These are phyloP conservation scores for Scutellaria barbata DNA, from an alignment of 257 asterid species.

Conservation along the genomic window DNA sequence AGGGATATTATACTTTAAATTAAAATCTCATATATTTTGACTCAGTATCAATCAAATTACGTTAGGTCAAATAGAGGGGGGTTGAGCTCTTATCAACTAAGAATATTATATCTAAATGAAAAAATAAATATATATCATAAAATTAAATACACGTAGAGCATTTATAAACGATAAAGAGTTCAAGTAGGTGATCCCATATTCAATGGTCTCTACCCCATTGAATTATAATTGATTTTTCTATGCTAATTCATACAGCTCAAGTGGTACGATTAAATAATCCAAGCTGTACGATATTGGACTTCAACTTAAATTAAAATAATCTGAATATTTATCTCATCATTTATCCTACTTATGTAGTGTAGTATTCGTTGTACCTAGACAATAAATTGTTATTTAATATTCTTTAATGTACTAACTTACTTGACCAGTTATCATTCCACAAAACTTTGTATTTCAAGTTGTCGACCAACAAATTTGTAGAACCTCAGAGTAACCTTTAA, in stretches of 20 bases:
- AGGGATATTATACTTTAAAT: too few relatives aligned
- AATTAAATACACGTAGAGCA: too few relatives aligned
- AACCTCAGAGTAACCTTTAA: too few relatives aligned
- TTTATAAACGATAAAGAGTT: too few relatives aligned
- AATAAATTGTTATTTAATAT: too few relatives aligned
- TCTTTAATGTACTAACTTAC: too few relatives aligned
- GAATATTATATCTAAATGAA: too few relatives aligned
- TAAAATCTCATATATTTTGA: background rate
- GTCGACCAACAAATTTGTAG: background rate
- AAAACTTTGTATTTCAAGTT: background rate
- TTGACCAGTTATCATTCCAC: background rate
- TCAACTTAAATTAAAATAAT: background rate
- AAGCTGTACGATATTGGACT: background rate
- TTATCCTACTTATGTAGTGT: background rate
- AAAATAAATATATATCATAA: too few relatives aligned
- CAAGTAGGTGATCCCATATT: too few relatives aligned
- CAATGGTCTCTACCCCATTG: background rate
- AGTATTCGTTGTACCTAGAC: background rate
- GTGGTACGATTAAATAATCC: background rate
- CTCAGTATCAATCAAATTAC: background rate
- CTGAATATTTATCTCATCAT: background rate
- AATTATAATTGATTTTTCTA: background rate
- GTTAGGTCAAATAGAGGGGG: too few relatives aligned
- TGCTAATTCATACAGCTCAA: background rate
- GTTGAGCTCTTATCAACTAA: too few relatives aligned